Base-by-base conservation (phyloP, 1,284 basidiomycete genomes). In the Schizophyllum commune region DNA sequence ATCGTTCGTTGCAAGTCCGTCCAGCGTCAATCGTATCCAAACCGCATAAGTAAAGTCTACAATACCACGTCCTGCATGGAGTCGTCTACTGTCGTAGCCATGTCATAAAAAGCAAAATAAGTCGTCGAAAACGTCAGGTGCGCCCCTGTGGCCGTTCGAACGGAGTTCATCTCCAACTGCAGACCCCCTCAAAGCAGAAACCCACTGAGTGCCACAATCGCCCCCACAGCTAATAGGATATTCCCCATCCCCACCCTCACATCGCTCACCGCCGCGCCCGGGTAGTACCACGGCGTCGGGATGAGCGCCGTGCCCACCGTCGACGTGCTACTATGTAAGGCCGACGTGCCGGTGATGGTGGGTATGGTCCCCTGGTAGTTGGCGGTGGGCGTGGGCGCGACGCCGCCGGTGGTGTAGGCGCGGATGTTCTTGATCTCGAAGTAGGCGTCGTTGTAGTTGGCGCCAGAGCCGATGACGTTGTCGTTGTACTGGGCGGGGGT, bases 401-500 rank as follows among this genome's bases (percentile, higher is more conserved):
- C n/a, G 4, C 66, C 67, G 4, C 68, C 68, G 0, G 71, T 73
- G 4, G 72, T 73, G 34, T 73, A 73, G 4, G 71, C 66, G 7
- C 69, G 67, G 2, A 73, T 60, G 56, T 70, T 70, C 51, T 65
- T 66, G 27, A 73, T 67, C 58, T 73, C 72, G 52, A 71, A 73
- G 61, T 70, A 73, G 0, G 72, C 72, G 7, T 73, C 63, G 54
- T 69, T 62, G 60, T 68, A 73, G 52, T 69, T 68, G 53, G 59
- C 70, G 27, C 77, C 77, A 1, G 73, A 67, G 1, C 76, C 77
- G 9, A 73, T 73, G 1, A 78, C 77, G 57, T 69, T 73, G 58
- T 79, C 77, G 51, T 71, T 71, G 60, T 79, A 77, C 77, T 78
- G 52, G 0, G 11, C 2, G 4, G 22, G 54, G 27, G 19, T 9